Evolutionary conservation across 345 rosid genomes (phyloP), one percentile per base, ranked within the genome.

Genomic region (Gossypium turneri): DNA sequence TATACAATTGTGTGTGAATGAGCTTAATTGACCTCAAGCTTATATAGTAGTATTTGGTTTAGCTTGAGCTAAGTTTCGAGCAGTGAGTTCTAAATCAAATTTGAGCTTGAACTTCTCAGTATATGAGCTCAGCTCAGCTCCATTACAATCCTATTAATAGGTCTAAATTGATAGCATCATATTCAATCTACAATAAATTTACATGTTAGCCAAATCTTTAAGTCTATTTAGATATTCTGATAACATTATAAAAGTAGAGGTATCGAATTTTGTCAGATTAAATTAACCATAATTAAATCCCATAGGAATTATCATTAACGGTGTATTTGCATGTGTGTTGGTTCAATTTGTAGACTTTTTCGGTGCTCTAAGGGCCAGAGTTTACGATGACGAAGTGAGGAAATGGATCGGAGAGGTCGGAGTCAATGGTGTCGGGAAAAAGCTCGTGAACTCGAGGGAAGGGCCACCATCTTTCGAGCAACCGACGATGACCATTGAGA

Each of bases 381-480:
- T 94, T 27, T 94, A 92, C 73, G 98, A 94, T 12, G 98, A 94
- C 55, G 98, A 91, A 86, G 98, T 94, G 85, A 92, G 97, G 85
- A 94, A 94, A 83, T 91, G 95, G 87, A 70, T 94, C 2, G 62
- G 84, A 0, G 89, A 81, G 0, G 73, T 93, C 3, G 98, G 98
- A 53, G 92, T 94, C 1, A 82, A 82, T 0, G 8, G 50, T 59
- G 38, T 94, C 10, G 97, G 98, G 25, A 94, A 88, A 90, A 90
- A 75, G 79, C 88, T 94, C 2, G 98, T 94, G 86, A 94, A 94
- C 90, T 94, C 98, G 0, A 88, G 56, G 85, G 97, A 94, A 29
- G 90, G 87, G 20, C 79, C 98, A 2, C 98, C 98, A 0, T 81
- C 86, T 2, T 94, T 94, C 29, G 89, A 92, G 67, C 92, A 92